A percentile compares a stretch with the other conserved stretches of the same genome.
phyloP scores from a whole-genome alignment of 352 stramenopile species.

The Thalassiosira sp. region DNA sequence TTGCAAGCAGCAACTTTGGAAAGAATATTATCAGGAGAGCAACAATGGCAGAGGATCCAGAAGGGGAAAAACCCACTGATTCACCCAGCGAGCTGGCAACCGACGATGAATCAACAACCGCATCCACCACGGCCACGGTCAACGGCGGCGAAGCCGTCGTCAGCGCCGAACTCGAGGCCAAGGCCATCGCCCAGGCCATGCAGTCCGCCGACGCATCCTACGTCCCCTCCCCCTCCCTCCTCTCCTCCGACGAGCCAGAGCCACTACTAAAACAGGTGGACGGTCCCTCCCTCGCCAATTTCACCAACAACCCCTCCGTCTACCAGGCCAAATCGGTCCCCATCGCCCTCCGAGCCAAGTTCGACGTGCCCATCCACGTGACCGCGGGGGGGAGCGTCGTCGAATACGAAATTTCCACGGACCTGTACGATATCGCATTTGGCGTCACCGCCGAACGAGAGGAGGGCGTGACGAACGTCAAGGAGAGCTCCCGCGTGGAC shows the following conservation, averaged over 20 bases:
- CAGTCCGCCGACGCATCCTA: slow-evolving; percentile 65
- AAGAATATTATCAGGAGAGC: no score
- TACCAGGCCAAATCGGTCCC: slow-evolving; percentile 71
- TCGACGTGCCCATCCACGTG: slow-evolving; percentile 79
- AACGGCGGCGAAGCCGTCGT: not conserved
- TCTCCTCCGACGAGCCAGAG: slow-evolving; percentile 48
- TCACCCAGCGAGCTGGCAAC: not conserved
- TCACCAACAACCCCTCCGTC: slow-evolving; percentile 51
- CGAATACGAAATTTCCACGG: slow-evolving; percentile 68
- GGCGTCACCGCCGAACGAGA: slow-evolving; percentile 76
- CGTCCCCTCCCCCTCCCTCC: slow-evolving; percentile 56
- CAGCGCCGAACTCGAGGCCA: slow-evolving; percentile 57
- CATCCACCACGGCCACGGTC: not conserved
- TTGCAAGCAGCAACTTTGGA: no score
- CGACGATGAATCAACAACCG: not conserved
- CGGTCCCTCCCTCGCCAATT: slow-evolving; percentile 60
- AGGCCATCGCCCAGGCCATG: slow-evolving; percentile 74
- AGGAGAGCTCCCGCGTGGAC: slow-evolving; percentile 61
- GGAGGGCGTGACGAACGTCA: slow-evolving; percentile 75
- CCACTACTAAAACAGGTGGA: slow-evolving; percentile 70
- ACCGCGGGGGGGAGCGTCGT: slow-evolving; percentile 69
- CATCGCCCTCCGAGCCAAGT: slow-evolving; percentile 55
- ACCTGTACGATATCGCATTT: slow-evolving; percentile 76
- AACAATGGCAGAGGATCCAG: slow-evolving; percentile 16
- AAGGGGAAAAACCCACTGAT: not conserved